Evolutionary conservation across 768 basidiomycete species (phyloP), one percentile per base, ranked within the genome.

Genomic region (Tylopilus intermedius): DNA sequence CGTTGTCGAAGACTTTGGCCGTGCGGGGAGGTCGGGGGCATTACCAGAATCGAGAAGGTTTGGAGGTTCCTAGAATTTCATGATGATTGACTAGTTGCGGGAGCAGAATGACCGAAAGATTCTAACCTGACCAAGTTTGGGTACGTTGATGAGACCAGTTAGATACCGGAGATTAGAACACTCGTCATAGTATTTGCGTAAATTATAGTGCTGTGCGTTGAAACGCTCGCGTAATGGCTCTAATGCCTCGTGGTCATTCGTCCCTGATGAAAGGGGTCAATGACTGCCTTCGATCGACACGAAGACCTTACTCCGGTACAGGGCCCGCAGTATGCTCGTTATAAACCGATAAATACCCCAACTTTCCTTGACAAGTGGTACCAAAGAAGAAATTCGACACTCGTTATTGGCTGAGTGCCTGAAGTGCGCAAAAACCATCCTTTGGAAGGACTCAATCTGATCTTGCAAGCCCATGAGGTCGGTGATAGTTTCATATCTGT

Each of bases 281-380:
- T 35, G 27, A 10, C 32, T 42, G 38, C 18, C 39, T 27, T 46
- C 21, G 29, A 50, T 2, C 30, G 32, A 38, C 22, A 42, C 43
- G 51, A 4, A 38, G 24, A 74, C 82, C 67, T 64, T 64, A 95
- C 95, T 76, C 73, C 96, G 77, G 66, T 95, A 90, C 88, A 99
- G 90, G 1, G 96, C 96, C 24, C 96, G 79, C 67, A 98, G 75
- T 96, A 99, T 99, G 72, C 91, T 94, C 9, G 95, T 98, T 66
- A 98, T 94, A 72, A 98, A 99, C 43, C 92, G 82, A 72, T 99
- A 99, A 53, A 99, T 99, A 35, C 95, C 95, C 84, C 94, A 99
- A 62, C 92, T 95, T 72, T 99, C 96, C 72, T 99, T 99, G 50
- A 99, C 96, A 11, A 97, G 79, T 22, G 96, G 95, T 2, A 99